These are phyloP conservation scores for Solanum rostratum DNA, from an alignment of 257 asterid genomes.

Conservation along the genomic window DNA sequence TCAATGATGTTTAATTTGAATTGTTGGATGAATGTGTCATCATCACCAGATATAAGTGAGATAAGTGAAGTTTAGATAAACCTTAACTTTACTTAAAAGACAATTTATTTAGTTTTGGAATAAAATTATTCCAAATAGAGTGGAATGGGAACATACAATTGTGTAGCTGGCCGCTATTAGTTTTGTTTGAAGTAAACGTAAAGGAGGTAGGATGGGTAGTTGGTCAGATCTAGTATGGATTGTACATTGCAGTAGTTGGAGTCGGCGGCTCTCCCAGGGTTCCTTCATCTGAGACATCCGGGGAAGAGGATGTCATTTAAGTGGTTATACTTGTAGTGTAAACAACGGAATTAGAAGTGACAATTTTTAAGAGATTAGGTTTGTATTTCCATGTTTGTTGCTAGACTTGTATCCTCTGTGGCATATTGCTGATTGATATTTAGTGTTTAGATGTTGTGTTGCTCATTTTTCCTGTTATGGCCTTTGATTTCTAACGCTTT, in stretches of 20 bases:
- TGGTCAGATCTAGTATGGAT: too few relatives aligned
- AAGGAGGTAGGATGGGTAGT: too few relatives aligned
- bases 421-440: background rate
- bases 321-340: background rate
- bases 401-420: background rate
- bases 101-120: background rate
- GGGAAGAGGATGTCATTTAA: too few relatives aligned
- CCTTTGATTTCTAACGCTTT: background rate
- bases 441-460: background rate
- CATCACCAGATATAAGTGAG: background rate
- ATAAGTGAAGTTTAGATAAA: background rate
- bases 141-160: background rate
- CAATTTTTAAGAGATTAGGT: background rate
- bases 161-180: background rate
- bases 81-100: background rate
- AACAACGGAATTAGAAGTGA: background rate
- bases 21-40: background rate
- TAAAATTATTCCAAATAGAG: background rate
- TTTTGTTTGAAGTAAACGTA: too few relatives aligned
- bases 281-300: too few relatives aligned
- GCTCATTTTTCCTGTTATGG: background rate
- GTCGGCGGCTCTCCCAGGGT: too few relatives aligned
- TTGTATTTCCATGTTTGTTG: background rate
- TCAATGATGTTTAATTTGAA: background rate
- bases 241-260: too few relatives aligned